Base-by-base conservation (phyloP, 176 grass and related monocot species). In the Aegilops umbellulata region DNA sequence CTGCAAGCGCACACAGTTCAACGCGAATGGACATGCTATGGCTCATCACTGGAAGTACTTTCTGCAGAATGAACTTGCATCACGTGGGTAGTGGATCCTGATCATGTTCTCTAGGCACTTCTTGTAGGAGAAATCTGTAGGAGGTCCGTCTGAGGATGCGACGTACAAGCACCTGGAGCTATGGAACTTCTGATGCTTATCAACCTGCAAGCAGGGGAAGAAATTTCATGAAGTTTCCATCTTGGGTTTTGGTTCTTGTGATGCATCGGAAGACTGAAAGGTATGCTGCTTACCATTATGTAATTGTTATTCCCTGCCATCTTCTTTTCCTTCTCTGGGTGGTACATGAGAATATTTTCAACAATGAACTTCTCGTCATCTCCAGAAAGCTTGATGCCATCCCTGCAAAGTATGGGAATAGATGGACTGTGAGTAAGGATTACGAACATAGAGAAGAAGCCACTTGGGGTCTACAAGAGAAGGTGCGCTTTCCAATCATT, bases 81-180 rank as follows among this genome's bases (percentile, higher is more conserved):
- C 79, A 29, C 16, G 46, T 51, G 80, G 80, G 87, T 83, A 89
- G 32, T 67, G 65, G 61, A 39, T 82, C 68, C 60, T 89, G 70
- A 92, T 85, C 27, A 80, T 80, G 31, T 92, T 92, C 74, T 89
- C 80, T 55, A 92, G 46, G 87, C 87, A 92, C 67, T 89, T 92
- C 64, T 88, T 88, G 75, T 89, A 92, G 83, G 79, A 92, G 79
- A 92, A 92, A 80, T 92, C 90, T 47, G 11, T 8, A 1, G 79
- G 79, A 1, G 79, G 79, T 47, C 83, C 27, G 1, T 80, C 60
- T 39, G 83, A 89, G 60, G 83, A 75, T 1, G 46, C 74, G 47
- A 92, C 87, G 11, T 83, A 83, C 57, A 92, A 69, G 83, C 87
- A 92, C 86, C 90, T 88, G 38, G 81, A 88, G 76, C 69, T 35